Base-by-base conservation (phyloP, 2,329 filamentous ascomycete species). In the Raffaelea ambrosiae region DNA sequence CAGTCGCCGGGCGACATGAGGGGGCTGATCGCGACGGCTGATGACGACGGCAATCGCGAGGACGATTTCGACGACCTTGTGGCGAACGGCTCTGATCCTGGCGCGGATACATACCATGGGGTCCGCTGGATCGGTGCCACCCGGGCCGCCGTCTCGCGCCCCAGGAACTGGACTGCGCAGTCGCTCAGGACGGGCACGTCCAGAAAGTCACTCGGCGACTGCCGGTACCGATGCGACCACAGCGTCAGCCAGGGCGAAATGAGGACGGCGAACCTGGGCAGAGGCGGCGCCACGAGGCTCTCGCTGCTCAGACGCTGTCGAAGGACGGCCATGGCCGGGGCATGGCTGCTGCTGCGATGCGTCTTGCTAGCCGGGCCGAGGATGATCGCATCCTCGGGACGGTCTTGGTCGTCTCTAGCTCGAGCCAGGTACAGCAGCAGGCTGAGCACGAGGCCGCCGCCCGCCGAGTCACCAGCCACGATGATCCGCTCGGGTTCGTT, bases 231-330 rank as follows among this genome's bases (percentile, higher is more conserved):
- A 7, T 70, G 65, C 0, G 84, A 88, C 36, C 87, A 71, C 38
- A 94, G 76, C 2, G 82, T 84, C 13, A 83, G 73, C 88, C 88
- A 94, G 0, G 88, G 88, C 10, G 85, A 90, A 51, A 95, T 86
- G 51, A 93, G 70, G 20, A 83, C 71, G 2, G 83, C 86, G 58
- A 89, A 67, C 2, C 71, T 77, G 0, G 80, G 81, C 29, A 68
- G 35, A 14, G 35, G 35, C 7, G 18, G 35, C 16, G 57, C 51
- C 57, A 55, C 46, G 35, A 33, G 9, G 31, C 9, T 9, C 9
- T 38, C 16, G 5, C 18, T n/a, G 35, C 52, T 43, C 21, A 61
- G 46, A n/a, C 49, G 50, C 63, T 63, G 35, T 14, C 16, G 7
- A 14, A 38, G 8, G 7, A 8, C 18, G 16, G 35, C 35, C 18